These are phyloP conservation scores for Saccharomyces hybrid DNA, from an alignment of 1,139 yeast genomes.

Conservation along the genomic window DNA sequence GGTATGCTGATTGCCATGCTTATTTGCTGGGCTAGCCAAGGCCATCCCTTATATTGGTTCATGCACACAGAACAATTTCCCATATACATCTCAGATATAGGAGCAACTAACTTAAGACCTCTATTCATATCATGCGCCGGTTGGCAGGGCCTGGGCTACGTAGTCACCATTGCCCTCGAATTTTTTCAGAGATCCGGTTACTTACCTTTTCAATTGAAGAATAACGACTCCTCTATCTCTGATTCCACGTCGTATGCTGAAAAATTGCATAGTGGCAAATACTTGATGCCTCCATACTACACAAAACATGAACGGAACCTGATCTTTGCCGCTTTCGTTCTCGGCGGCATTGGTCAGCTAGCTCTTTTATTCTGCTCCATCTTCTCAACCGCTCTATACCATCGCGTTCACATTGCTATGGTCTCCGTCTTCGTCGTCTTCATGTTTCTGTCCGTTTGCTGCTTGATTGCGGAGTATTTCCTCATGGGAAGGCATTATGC, in stretches of 20 bases:
- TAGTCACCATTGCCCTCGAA: slow-evolving; percentile 43
- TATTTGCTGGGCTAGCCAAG: slow-evolving; percentile 68
- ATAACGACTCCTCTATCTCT: slow-evolving; percentile 3
- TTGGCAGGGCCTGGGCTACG: slow-evolving; percentile 70
- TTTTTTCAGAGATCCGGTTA: slow-evolving; percentile 24
- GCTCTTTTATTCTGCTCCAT: slow-evolving; percentile 72
- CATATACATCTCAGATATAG: slow-evolving; percentile 75
- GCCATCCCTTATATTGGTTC: slow-evolving; percentile 61
- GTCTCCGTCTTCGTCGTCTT: slow-evolving; percentile 68
- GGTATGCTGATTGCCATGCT: slow-evolving; percentile 72
- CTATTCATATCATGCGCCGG: slow-evolving; percentile 72
- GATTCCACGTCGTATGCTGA: slow-evolving; percentile 9
- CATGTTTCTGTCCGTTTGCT: slow-evolving; percentile 55
- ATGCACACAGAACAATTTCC: slow-evolving; percentile 46
- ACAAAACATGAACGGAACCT: slow-evolving; percentile 33
- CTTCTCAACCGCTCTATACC: slow-evolving; percentile 57
- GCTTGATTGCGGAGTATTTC: slow-evolving; percentile 52
- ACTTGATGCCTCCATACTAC: slow-evolving; percentile 34
- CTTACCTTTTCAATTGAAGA: slow-evolving; percentile 10
- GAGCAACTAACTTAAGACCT: slow-evolving; percentile 79
- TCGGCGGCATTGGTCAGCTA: slow-evolving; percentile 59
- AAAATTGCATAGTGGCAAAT: slow-evolving; percentile 11
- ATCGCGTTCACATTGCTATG: slow-evolving; percentile 59
- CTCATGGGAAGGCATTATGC: slow-evolving; percentile 53
- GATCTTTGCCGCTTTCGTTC: slow-evolving; percentile 30